Conservation (phyloP, 129 eudicot genomes). For the Artemisia tridentata region DNA sequence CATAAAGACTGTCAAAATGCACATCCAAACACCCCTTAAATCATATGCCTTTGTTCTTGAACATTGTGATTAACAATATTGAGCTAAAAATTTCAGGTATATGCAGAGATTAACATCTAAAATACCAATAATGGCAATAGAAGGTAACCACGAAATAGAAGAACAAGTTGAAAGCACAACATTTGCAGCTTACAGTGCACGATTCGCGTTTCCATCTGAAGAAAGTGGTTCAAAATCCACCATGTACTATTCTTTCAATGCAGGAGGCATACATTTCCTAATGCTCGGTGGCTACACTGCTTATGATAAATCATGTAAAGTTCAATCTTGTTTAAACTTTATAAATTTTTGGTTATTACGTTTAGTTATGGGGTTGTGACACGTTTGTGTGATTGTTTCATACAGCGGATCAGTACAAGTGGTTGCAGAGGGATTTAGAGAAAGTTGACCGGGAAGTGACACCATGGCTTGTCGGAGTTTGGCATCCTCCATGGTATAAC, state of each 20-base stretch:
- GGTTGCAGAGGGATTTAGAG: conserved; percentile 79
- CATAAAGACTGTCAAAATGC: too few relatives aligned
- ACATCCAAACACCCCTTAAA: background rate
- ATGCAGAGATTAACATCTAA: conserved; percentile 78
- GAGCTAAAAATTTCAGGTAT: conserved; percentile 41
- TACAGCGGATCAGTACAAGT: conserved; percentile 89
- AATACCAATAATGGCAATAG: conserved; percentile 91
- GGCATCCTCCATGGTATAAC: conserved; percentile 99
- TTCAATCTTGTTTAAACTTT: background rate
- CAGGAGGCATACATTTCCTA: conserved; percentile 92
- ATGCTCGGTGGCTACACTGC: conserved; percentile 87
- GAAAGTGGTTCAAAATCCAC: conserved; percentile 81
- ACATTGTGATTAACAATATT: background rate
- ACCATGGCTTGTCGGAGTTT: conserved; percentile 88
- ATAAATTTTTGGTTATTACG: background rate
- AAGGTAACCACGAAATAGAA: conserved; percentile 96
- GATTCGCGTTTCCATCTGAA: conserved; percentile 82
- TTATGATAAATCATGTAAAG: conserved; percentile 64
- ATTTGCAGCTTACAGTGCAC: conserved; percentile 74
- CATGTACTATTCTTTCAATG: conserved; percentile 87
- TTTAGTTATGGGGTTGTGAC: background rate
- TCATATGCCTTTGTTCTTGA: conserved; percentile 3
- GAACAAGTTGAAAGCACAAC: conserved; percentile 54
- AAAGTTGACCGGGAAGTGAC: conserved; percentile 69
- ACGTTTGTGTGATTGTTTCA: background rate